A percentile compares a stretch with the other conserved stretches of the same genome.
Conservation (phyloP, 129 eudicot species). For the carrot (Daucus carota) region DH1_v3.0 NC_030381.2:2677001-2677500, state of each 20-base stretch:
- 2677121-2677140: slow-evolving; percentile 59
- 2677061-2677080: slow-evolving; percentile 21
- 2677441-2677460: no score
- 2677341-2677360: not conserved
- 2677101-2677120: slow-evolving; percentile 64
- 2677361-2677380: not conserved
- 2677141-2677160: slow-evolving; percentile 50
- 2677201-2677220: slow-evolving; percentile 50
- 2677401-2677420: not conserved
- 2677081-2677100: slow-evolving; percentile 43
- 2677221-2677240: not conserved
- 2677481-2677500: no score
- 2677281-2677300: not conserved
- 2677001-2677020: slow-evolving; percentile 40
- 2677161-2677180: slow-evolving; percentile 18
- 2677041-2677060: slow-evolving; percentile 27
- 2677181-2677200: slow-evolving; percentile 18
- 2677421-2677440: no score
- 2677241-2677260: not conserved
- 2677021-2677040: slow-evolving; percentile 30
- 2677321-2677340: not conserved
- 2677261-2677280: not conserved
- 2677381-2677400: not conserved
- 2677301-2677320: not conserved
- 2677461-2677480: no score